Evolutionary conservation across 331 rosid genomes (phyloP).

Genomic region (Prunus yedoensis): DNA sequence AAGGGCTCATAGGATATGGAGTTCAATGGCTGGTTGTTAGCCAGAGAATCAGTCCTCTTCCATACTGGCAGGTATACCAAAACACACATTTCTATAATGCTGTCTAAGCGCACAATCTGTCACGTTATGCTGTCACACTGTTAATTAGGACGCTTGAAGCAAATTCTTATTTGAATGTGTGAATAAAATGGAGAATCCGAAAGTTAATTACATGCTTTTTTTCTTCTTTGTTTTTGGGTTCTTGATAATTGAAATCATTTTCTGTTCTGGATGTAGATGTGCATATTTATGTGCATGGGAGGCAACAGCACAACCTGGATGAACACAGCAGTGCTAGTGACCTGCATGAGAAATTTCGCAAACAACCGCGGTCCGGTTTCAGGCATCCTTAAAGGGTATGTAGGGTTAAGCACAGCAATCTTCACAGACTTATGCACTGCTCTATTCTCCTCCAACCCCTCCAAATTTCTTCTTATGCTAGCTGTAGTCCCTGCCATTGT

Average conservation of each 20-base stretch:
- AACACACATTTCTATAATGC: background rate
- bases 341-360: slow-evolving; percentile 16
- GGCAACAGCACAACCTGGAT: slow-evolving; percentile 24
- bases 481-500: slow-evolving; percentile 13
- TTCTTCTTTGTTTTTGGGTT: background rate
- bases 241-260: background rate
- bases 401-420: slow-evolving; percentile 23
- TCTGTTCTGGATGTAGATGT: slow-evolving; percentile 8
- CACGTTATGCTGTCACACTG: background rate
- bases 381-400: slow-evolving; percentile 14
- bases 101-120: background rate
- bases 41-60: slow-evolving; percentile 16
- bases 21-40: slow-evolving; percentile 23
- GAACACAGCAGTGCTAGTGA: slow-evolving; percentile 24
- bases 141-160: background rate
- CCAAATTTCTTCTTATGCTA: slow-evolving; percentile 16
- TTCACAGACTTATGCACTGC: slow-evolving; percentile 21
- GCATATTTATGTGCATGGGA: slow-evolving; percentile 17
- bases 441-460: slow-evolving; percentile 17
- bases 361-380: slow-evolving; percentile 18
- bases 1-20: slow-evolving; percentile 14
- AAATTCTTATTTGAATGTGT: too few species aligned
- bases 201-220: background rate
- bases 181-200: too few species aligned
- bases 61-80: slow-evolving; percentile 9